Evolutionary conservation across 2,329 filamentous ascomycete species (phyloP).

Genomic region (Apiospora saccharicola): DNA sequence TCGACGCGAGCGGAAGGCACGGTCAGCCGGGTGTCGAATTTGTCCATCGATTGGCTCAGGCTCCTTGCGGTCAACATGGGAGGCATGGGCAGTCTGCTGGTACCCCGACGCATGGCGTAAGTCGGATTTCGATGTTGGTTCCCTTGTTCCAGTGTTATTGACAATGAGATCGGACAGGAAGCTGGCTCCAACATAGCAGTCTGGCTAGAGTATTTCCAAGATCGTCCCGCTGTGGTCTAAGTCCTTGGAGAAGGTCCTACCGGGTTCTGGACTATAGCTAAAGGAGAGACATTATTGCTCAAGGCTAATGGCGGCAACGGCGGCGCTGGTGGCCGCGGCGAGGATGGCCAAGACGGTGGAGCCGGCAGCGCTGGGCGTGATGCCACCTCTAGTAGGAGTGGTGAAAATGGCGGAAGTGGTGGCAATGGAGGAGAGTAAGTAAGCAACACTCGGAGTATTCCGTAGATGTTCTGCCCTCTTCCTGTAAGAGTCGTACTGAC

Average conservation of each 20-base stretch:
- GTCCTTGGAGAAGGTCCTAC: background rate
- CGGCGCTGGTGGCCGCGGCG: background rate
- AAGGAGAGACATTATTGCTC: background rate
- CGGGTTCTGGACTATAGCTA: background rate
- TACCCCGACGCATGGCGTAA: background rate
- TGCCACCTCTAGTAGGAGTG: background rate
- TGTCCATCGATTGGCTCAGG: background rate
- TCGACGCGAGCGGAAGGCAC: background rate
- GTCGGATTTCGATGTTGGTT: no score
- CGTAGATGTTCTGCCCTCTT: no score
- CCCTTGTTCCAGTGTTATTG: no score
- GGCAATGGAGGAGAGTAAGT: background rate
- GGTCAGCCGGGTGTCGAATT: background rate
- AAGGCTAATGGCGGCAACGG: background rate
- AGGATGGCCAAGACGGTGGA: background rate
- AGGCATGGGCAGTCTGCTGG: background rate
- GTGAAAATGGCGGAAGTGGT: background rate
- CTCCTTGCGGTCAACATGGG: background rate
- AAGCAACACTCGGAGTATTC: background rate
- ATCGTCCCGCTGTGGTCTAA: background rate
- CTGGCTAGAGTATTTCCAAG: background rate
- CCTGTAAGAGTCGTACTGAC: background rate
- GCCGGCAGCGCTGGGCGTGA: background rate
- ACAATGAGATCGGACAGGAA: no score
- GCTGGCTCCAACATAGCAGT: background rate